Percentiles rank a stretch among this genome's conserved stretches.
Conservation (phyloP, 768 basidiomycete genomes). For the Termitomyces sp. region DNA sequence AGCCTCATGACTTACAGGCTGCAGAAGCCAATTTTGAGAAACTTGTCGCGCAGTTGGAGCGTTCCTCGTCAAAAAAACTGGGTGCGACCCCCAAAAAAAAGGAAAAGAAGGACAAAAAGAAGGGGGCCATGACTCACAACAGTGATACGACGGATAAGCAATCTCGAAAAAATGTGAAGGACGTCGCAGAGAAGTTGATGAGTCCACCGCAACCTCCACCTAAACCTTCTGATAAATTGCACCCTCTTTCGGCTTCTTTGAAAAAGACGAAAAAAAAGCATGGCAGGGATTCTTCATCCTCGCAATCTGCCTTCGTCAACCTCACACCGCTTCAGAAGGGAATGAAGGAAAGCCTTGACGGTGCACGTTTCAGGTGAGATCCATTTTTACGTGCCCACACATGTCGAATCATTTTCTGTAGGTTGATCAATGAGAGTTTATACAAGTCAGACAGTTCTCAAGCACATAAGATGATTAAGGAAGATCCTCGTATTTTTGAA, state of each 20-base stretch:
- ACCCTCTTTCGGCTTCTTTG: neutral
- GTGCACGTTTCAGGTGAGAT: constrained; percentile 80
- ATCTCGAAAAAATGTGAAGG: neutral
- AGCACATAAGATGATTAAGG: constrained; percentile 77
- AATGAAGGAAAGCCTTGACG: constrained; percentile 78
- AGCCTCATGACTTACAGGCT: constrained; percentile 27
- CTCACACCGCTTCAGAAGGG: constrained; percentile 71
- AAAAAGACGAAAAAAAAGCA: constrained; percentile 11
- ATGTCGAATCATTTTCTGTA: constrained; percentile 18
- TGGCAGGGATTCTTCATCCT: neutral
- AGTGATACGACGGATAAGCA: neutral
- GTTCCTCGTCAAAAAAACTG: constrained; percentile 13
- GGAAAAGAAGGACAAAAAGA: constrained; percentile 3
- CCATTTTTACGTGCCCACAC: neutral
- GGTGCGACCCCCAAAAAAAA: neutral
- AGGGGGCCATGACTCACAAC: neutral
- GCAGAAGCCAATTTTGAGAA: constrained; percentile 56
- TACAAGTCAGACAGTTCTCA: constrained; percentile 82
- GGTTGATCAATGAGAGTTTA: constrained; percentile 87
- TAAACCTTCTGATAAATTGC: neutral
- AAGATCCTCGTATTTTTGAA: constrained; percentile 73
- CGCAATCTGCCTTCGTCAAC: constrained; percentile 8
- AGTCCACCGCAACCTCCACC: neutral
- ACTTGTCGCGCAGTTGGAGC: constrained; percentile 44
- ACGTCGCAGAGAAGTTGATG: neutral